Base-by-base conservation (phyloP, 345 rosid genomes). In the Aquilaria malaccensis region DNA sequence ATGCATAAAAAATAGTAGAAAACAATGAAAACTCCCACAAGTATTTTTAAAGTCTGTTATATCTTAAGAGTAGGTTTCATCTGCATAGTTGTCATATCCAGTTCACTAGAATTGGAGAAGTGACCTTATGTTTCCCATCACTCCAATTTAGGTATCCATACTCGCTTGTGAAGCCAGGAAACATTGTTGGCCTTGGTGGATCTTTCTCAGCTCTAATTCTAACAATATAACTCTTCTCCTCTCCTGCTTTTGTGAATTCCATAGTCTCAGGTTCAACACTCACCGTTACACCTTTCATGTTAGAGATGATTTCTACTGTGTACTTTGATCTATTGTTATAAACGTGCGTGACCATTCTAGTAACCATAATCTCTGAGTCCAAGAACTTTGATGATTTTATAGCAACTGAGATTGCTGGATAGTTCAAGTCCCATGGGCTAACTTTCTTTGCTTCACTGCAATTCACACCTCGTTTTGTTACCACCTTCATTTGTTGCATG, bases 401-500 rank as follows among this genome's bases (percentile, higher is more conserved):
- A 31, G 37, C 66, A 11, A 71, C 66, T 2, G 59, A 65, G 29
- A 60, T 65, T 11, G 62, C 53, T 3, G 70, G 70, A 30, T 65
- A 65, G 46, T 65, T 65, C 33, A 71, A 31, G 48, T 71, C 58
- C 69, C 66, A 54, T 1, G 74, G 69, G 41, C 59, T 37, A 2
- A 1, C 1, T 14, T n/a, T 59, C 54, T 52, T 67, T n/a, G 2
- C 31, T 41, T 5, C n/a, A 13, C 33, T 47, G 53, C 69, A 70
- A 2, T 58, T 59, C 50, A 48, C 65, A 4, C 46, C 48, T 43
- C 47, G 53, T 41, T 29, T 43, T 0, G 52, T 64, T 10, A 69
- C 57, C 1, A 13, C 11, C 30, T 45, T 47, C 9, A 70, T 70
- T 1, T 70, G 9, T 2, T 52, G 9, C 0, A 11, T 2, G 9